Percentiles rank a stretch among this genome's conserved stretches.
Evolutionary conservation across 805 yeast species (phyloP).

Genomic region (Starmerella scarabaei): DNA sequence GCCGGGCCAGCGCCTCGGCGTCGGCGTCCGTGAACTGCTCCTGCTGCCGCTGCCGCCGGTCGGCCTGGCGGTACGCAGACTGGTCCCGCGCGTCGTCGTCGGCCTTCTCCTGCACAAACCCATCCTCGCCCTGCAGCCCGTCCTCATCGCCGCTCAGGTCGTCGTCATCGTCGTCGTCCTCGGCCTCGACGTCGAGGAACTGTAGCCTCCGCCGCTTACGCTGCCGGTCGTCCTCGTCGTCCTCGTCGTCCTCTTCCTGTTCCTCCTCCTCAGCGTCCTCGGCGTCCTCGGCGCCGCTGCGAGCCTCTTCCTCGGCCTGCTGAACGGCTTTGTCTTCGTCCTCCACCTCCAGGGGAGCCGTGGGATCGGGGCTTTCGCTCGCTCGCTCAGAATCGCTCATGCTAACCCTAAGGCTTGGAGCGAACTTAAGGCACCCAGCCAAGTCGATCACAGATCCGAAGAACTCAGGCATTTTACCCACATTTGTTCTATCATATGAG

Average conservation of each 20-base stretch:
- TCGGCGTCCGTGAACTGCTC: constrained; percentile 86
- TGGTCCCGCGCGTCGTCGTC: constrained; percentile 37
- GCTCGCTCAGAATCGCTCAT: background rate
- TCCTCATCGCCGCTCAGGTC: constrained; percentile 90
- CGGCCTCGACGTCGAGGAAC: constrained; percentile 96
- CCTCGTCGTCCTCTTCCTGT: constrained; percentile 47
- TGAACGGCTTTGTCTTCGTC: constrained; percentile 23
- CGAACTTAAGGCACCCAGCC: no score
- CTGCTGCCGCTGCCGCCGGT: constrained; percentile 38
- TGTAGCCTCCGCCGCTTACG: constrained; percentile 35
- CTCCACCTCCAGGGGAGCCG: background rate
- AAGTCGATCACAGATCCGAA: no score
- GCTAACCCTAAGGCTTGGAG: no score
- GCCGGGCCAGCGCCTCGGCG: constrained; percentile 86
- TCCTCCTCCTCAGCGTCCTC: constrained; percentile 25
- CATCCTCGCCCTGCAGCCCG: constrained; percentile 66
- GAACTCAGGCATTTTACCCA: no score
- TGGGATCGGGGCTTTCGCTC: background rate
- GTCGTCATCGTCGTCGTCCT: constrained; percentile 95
- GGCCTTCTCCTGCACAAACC: constrained; percentile 41
- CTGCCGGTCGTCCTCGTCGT: constrained; percentile 28
- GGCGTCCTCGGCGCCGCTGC: constrained; percentile 9
- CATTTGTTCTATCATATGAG: no score
- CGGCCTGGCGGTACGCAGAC: constrained; percentile 73
- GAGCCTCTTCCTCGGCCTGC: constrained; percentile 22